Evolutionary conservation across 2,329 filamentous ascomycete genomes (phyloP).

Genomic region (Chaetoscypha palmicola): DNA sequence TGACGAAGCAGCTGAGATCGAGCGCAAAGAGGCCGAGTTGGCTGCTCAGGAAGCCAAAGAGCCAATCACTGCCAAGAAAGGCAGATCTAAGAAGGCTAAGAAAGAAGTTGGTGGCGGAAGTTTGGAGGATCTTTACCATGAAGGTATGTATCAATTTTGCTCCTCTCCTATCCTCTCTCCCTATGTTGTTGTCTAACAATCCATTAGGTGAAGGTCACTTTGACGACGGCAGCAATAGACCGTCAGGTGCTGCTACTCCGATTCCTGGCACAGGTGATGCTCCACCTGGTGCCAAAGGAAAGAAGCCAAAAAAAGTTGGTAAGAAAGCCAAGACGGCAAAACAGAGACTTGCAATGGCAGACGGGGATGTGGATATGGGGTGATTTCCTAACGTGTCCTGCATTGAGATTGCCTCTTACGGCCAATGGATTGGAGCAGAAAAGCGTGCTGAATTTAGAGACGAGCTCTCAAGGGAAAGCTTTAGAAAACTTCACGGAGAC

Average conservation of each 20-base stretch:
- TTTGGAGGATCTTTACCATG: constrained; percentile 97
- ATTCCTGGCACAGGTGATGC: constrained; percentile 45
- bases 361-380: constrained; percentile 41
- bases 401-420: not conserved
- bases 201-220: constrained; percentile 88
- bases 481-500: constrained; percentile 3
- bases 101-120: constrained; percentile 48
- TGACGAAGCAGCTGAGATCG: constrained; percentile 89
- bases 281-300: constrained; percentile 42
- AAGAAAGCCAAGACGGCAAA: constrained; percentile 65
- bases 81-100: constrained; percentile 53
- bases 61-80: constrained; percentile 58
- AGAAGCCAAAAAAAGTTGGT: constrained; percentile 45
- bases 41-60: constrained; percentile 50
- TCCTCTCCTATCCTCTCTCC: no score
- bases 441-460: not conserved
- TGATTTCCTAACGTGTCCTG: not conserved
- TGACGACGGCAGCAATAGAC: constrained; percentile 75
- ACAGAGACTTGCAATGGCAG: constrained; percentile 60
- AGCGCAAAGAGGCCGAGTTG: constrained; percentile 83
- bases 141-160: constrained; percentile 62
- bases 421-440: not conserved
- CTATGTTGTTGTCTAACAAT: no score
- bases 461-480: not conserved
- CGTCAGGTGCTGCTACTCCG: constrained; percentile 80